Percentiles rank a stretch among this genome's conserved stretches.
phyloP scores from a whole-genome alignment of 2,329 filamentous ascomycete species.

The Cytospora paraplurivora region DNA sequence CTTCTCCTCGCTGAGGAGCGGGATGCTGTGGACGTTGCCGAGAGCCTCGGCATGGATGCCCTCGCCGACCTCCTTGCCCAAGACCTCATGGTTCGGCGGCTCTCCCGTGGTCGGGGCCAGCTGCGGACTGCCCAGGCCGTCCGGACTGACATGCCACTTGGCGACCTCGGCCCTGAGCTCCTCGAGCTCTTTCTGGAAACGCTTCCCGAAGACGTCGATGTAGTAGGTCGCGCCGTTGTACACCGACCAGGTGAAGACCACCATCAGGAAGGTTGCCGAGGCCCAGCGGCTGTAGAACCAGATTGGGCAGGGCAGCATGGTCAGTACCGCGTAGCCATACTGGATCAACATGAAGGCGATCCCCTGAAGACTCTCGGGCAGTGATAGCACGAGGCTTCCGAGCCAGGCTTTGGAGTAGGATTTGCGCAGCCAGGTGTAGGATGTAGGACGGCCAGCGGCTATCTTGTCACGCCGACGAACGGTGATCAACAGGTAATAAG shows the following conservation, averaged over 20 bases:
- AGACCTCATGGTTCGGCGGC: slow-evolving; percentile 16
- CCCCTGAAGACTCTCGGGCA: slow-evolving; percentile 78
- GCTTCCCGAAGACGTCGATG: slow-evolving; percentile 95
- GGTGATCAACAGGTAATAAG: slow-evolving; percentile 94
- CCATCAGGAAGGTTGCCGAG: slow-evolving; percentile 72
- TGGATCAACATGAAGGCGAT: slow-evolving; percentile 95
- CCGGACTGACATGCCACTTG: slow-evolving; percentile 75
- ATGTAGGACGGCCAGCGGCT: slow-evolving; percentile 89
- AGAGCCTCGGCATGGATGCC: slow-evolving; percentile 29
- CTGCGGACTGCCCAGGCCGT: slow-evolving; percentile 44
- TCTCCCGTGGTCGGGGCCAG: slow-evolving; percentile 40
- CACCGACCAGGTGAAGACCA: slow-evolving; percentile 91
- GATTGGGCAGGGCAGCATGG: slow-evolving; percentile 90
- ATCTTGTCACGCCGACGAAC: slow-evolving; percentile 95
- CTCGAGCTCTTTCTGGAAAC: slow-evolving; percentile 96
- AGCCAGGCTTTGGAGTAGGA: slow-evolving; percentile 91
- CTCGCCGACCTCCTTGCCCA: slow-evolving; percentile 29
- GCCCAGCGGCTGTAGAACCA: slow-evolving; percentile 92
- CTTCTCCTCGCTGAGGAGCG: slow-evolving; percentile 55
- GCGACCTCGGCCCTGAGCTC: slow-evolving; percentile 83
- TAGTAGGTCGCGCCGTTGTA: slow-evolving; percentile 98
- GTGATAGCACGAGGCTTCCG: slow-evolving; percentile 77
- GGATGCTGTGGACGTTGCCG: slow-evolving; percentile 54
- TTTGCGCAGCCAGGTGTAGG: slow-evolving; percentile 93
- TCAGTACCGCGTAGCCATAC: slow-evolving; percentile 85